Base-by-base conservation (phyloP, 1,284 basidiomycete genomes). In the Ganoderma sinense region DNA sequence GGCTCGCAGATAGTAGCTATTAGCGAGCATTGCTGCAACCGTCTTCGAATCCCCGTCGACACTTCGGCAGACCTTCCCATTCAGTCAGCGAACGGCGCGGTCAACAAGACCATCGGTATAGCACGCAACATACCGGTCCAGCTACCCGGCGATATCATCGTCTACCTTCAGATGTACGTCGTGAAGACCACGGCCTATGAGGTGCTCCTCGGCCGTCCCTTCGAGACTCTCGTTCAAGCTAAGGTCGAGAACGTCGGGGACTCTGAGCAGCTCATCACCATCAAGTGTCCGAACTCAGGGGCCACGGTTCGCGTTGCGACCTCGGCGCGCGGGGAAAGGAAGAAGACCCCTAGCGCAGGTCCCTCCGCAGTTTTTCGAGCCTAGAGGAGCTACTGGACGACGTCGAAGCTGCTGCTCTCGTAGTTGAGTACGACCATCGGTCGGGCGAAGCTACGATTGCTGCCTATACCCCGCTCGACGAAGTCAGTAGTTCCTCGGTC, bases 121-220 rank as follows among this genome's bases (percentile, higher is more conserved):
- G 23, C 48, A 6, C n/a, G 48, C 0, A 51, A 51, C 8, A 7
- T 51, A 1, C 13, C 48, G 16, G n/a, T 51, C 1, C 5, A 1
- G 4, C 3, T 33, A 33, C 33, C 33, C 33, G 33, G 33, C 3
- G 33, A 33, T 7, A 33, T 33, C 33, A 33, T 7, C 4, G 33
- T 33, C 33, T 7, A 33, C 33, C 33, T 33, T 3, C 33, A 33
- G 7, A 33, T 33, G 33, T 75, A 69, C 65, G 76, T 74, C 71
- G 79, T 83, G 2, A 51, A 69, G 0, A 65, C 67, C 0, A 71
- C 79, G 0, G 75, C 82, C 0, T 83, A 83, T 67, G 71, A 77
- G 20, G 73, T 81, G 1, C 69, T 83, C 0, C 64, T 83, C 1
- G 80, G 82, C 0, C 58, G 79, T 11, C 81, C 81, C 0, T 83